Base-by-base conservation (phyloP, 2,329 filamentous ascomycete genomes). In the Thielaviopsis euricoi region DNA sequence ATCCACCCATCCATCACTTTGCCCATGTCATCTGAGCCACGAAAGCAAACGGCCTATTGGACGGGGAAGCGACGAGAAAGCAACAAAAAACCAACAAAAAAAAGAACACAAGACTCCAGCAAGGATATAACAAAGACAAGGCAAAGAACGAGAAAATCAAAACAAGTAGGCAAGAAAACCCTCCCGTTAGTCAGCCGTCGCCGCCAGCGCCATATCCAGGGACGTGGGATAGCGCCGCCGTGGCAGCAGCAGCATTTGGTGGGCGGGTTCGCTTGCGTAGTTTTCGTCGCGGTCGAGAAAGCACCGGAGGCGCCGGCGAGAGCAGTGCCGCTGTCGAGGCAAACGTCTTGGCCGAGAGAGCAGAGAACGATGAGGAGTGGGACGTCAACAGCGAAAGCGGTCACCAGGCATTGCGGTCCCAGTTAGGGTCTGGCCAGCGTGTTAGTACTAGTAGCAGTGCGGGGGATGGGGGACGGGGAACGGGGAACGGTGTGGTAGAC, bases 351-450 rank as follows among this genome's bases (percentile, higher is more conserved):
- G n/a, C 15, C 2, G 15, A 48, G 7, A 6, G 17, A 10, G n/a
- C 15, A 21, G 17, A 21, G 17, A n/a, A 21, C 43, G 6, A 21
- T 9, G 43, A 21, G 15, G 43, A 21, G 13, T n/a, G 43, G n/a
- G n/a, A 48, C 37, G 37, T n/a, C 2, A 48, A 21, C n/a, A 48
- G 43, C 9, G 43, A 21, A 10, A 19, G 43, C 43, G 50, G 48
- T 82, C 77, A 93, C 87, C 88, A 93, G 50, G 87, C 86, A 72
- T 90, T 90, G 62, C 87, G 82, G 73, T 95, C 89, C 89, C 89
- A 95, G 73, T 87, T 89, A 21, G 86, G 86, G 71, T 89, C 85
- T 88, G 54, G 17, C 29, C 40, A 10, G n/a, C 12, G 49, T 53
- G 29, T 33, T 33, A 33, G 29, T 10, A 33, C 9, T 10, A n/a